A percentile compares a stretch with the other conserved stretches of the same genome.
phyloP scores from a whole-genome alignment of 2,329 filamentous ascomycete genomes.

The Hymenoscyphus albidus region DNA sequence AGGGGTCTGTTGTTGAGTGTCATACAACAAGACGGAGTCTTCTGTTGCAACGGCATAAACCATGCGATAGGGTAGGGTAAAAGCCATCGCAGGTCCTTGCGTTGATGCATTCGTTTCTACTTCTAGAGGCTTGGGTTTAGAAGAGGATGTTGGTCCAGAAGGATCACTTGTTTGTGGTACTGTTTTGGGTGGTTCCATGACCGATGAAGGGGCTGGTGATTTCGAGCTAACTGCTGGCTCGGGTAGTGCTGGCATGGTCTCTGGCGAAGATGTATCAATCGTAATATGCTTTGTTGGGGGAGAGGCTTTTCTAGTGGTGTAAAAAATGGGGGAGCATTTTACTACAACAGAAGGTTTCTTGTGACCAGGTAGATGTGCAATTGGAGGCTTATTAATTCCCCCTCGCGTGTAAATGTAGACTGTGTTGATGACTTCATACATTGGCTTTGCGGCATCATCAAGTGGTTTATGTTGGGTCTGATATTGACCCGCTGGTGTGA shows the following conservation, averaged over 20 bases:
- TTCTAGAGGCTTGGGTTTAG: slow-evolving; percentile 35
- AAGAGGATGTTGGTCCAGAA: slow-evolving; percentile 51
- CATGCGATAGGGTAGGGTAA: slow-evolving; percentile 86
- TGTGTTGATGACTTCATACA: slow-evolving; percentile 89
- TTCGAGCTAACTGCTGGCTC: slow-evolving; percentile 63
- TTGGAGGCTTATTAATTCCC: slow-evolving; percentile 92
- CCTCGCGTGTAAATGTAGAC: slow-evolving; percentile 98
- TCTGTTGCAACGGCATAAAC: slow-evolving; percentile 96
- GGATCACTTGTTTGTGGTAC: slow-evolving; percentile 47
- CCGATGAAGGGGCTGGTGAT: slow-evolving; percentile 50
- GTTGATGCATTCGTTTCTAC: slow-evolving; percentile 47
- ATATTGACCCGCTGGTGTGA: slow-evolving; percentile 94
- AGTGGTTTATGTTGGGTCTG: slow-evolving; percentile 67
- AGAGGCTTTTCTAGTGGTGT: slow-evolving; percentile 67
- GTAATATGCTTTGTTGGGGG: slow-evolving; percentile 82
- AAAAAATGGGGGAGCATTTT: slow-evolving; percentile 86
- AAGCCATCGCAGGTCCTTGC: slow-evolving; percentile 65
- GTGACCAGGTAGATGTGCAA: slow-evolving; percentile 91
- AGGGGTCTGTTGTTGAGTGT: slow-evolving; percentile 93
- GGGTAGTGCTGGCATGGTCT: slow-evolving; percentile 79
- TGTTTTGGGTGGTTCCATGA: slow-evolving; percentile 79
- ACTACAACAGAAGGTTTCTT: slow-evolving; percentile 98
- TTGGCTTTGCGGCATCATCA: slow-evolving; percentile 64
- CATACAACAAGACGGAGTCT: slow-evolving; percentile 90
- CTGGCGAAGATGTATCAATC: slow-evolving; percentile 85